Evolutionary conservation across 164 flowering plant genomes (phyloP), one percentile per base, ranked within the genome.

Genomic region (Vitis labrusca): DNA sequence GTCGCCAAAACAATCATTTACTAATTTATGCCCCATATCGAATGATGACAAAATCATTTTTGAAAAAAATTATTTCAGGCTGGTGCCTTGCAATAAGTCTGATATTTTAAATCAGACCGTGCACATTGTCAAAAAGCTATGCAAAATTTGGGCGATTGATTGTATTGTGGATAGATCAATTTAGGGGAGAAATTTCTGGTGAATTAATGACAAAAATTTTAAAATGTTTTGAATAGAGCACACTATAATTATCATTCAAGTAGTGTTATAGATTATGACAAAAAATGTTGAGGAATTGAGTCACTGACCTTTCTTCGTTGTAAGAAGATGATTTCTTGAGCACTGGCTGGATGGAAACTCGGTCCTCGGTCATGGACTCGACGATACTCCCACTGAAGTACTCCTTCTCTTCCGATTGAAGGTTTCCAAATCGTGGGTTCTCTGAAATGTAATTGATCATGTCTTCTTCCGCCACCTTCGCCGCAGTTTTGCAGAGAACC

Each of bases 301-400:
- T 51, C 1, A 64, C 64, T 67, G 0, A 91, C 97, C 95, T 88
- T 70, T 89, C 92, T 76, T 89, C 88, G 49, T 87, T 90, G 58
- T 85, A 90, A 0, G 98, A 91, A 29, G 87, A 82, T 10, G 97
- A 91, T 69, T 75, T 85, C 80, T 86, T 88, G 55, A 91, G 60
- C 30, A 56, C 63, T 2, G 87, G 81, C 64, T 72, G 73, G 0
- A 30, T 69, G 1, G 23, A 52, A 12, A 58, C 81, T 50, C 86
- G 77, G 54, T 78, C 78, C 30, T 76, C 87, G 10, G 63, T 65
- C 73, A 84, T 83, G 0, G 87, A 60, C 78, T 91, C 95, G 1
- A 91, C 88, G n/a, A 93, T 88, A 61, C 94, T 90, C 69, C 98
- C 98, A 67, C 98, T 94, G 71, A 91, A 94, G 50, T 88, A 94